Percentiles rank a stretch among this genome's conserved stretches.
These are phyloP conservation scores for Cyberlindnera suaveolens DNA, from an alignment of 805 yeast genomes.

Conservation along the genomic window DNA sequence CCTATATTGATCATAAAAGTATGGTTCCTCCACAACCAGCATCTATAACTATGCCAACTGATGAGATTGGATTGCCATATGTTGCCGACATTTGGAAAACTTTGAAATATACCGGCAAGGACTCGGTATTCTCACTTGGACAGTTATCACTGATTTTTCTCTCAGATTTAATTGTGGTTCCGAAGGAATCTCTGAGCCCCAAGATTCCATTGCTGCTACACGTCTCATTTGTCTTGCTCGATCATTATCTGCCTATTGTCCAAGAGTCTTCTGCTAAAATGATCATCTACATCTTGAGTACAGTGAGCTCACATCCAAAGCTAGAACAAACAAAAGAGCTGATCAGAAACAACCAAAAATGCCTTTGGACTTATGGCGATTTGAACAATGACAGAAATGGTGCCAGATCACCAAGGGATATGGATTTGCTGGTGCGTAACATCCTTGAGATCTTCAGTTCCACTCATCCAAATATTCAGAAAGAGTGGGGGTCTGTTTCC, in stretches of 20 bases:
- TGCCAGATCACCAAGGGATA: conserved; percentile 76
- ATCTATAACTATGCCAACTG: conserved; percentile 25
- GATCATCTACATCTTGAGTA: conserved; percentile 61
- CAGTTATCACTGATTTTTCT: conserved; percentile 81
- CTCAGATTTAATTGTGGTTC: conserved; percentile 69
- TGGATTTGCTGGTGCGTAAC: conserved; percentile 69
- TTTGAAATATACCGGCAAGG: conserved; percentile 52
- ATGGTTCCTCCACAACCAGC: conserved; percentile 73
- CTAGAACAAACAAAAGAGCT: conserved; percentile 51
- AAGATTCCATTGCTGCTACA: conserved; percentile 73
- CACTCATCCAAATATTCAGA: conserved; percentile 48
- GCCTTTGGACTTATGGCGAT: conserved; percentile 84
- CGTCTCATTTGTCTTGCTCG: conserved; percentile 71
- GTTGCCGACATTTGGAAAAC: conserved; percentile 62
- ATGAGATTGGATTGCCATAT: conserved; percentile 52
- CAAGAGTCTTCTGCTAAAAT: conserved; percentile 80
- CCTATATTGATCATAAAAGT: conserved; percentile 71
- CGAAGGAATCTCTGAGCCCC: conserved; percentile 53
- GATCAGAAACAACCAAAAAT: conserved; percentile 43
- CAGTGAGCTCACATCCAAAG: conserved; percentile 46
- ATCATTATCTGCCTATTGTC: conserved; percentile 78
- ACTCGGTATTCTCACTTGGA: conserved; percentile 77
- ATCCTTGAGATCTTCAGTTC: conserved; percentile 51
- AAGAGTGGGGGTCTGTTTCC: conserved; percentile 80
- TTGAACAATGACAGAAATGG: conserved; percentile 69